Base-by-base conservation (phyloP, 129 eudicot genomes). In the Dittrichia graveolens region DNA sequence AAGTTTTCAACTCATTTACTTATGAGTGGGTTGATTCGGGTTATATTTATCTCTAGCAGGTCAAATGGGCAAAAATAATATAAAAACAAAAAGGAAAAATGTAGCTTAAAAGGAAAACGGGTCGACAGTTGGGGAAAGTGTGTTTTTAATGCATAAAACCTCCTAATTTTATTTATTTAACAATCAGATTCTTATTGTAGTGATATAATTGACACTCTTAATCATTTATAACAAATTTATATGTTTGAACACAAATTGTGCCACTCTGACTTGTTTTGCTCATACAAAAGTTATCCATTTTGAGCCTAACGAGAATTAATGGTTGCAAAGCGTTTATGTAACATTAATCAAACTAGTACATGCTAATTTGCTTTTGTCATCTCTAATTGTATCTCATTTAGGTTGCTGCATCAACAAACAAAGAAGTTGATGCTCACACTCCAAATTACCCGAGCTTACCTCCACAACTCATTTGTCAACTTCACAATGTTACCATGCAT, bases 401-500 rank as follows among this genome's bases (percentile, higher is more conserved):
- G 97, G 97, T 91, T 79, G 90, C 97, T 67, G 90, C 93, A 37
- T 84, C 97, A 7, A 91, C 97, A 34, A 88, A 91, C 80, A 91
- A 86, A 80, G 96, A 82, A 81, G 90, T 88, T 42, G 93, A 91
- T 84, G 87, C 93, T 71, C 87, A 90, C 70, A 84, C 86, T 67
- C 97, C 97, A 1, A 91, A 84, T 70, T 84, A 91, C 78, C 97
- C 97, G 43, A 91, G 89, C 76, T 91, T 91, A 69, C 91, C 88
- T 61, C 93, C 97, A 4, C 97, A 91, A 65, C 93, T 91, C 50
- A 83, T 91, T 15, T 91, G 97, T 61, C 97, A 91, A 79, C 96
- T 91, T 84, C 97, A 91, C 84, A 88, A 91, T 66, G 83, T 91
- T 56, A 91, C 90, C 31, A 91, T 91, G 97, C 97, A 91, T 83